A percentile compares a stretch with the other conserved stretches of the same genome.
Conservation (phyloP, 2,329 filamentous ascomycete species). For the Alternaria burnsii region DNA sequence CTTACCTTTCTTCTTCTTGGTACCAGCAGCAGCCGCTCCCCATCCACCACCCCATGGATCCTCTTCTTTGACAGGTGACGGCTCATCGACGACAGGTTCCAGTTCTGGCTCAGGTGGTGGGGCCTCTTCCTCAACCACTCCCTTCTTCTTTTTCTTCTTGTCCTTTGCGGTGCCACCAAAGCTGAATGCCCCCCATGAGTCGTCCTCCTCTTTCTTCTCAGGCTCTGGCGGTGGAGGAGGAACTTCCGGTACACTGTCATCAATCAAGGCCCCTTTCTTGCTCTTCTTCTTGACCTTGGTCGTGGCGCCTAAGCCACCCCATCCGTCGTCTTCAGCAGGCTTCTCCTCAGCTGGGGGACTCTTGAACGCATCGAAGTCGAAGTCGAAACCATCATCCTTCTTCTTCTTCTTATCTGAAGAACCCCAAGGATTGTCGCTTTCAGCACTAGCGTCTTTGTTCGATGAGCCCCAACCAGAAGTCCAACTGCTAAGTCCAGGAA, state of each 20-base stretch:
- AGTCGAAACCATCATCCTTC: constrained; percentile 45
- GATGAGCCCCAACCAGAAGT: constrained; percentile 38
- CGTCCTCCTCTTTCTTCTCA: constrained; percentile 40
- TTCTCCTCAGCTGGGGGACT: constrained; percentile 31
- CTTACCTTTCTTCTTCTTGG: constrained; percentile 45
- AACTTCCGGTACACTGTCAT: constrained; percentile 35
- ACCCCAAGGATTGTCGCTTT: constrained; percentile 45
- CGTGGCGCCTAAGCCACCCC: constrained; percentile 40
- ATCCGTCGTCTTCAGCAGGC: constrained; percentile 40
- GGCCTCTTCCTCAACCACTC: constrained; percentile 27
- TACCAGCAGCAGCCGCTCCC: constrained; percentile 23
- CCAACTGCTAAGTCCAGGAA: constrained; percentile 35
- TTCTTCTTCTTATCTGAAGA: constrained; percentile 50
- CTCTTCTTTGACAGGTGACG: constrained; percentile 42
- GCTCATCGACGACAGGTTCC: constrained; percentile 40
- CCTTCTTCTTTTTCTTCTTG: constrained; percentile 50
- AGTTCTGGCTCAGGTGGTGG: constrained; percentile 37
- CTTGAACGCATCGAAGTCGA: constrained; percentile 48
- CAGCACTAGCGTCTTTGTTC: constrained; percentile 37
- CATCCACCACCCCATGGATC: constrained; percentile 41
- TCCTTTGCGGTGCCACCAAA: constrained; percentile 39
- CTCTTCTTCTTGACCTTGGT: constrained; percentile 57
- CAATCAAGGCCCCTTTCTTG: constrained; percentile 44
- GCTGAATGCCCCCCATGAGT: constrained; percentile 33
- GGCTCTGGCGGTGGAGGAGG: constrained; percentile 30